Evolutionary conservation across 495 filamentous ascomycete species (phyloP).

Genomic region (Hyaloscypha hepaticicola): DNA sequence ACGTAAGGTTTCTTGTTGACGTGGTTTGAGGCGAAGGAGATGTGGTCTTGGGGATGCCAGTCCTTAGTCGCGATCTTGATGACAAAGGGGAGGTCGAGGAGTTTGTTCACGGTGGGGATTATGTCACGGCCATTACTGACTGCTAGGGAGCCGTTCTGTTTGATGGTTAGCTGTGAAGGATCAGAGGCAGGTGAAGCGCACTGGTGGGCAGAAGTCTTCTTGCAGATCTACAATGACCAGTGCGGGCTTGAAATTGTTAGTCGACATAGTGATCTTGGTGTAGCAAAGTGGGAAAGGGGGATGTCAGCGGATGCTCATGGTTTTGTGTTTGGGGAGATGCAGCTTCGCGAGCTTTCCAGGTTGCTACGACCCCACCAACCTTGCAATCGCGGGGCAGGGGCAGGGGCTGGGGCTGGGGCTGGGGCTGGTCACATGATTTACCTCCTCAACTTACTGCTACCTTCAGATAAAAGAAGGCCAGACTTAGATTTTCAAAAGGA

Average conservation of each 20-base stretch:
- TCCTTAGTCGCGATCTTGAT: constrained; percentile 83
- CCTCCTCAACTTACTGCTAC: neutral
- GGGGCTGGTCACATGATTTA: neutral
- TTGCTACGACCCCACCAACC: neutral
- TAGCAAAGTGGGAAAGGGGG: no score
- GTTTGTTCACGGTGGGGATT: constrained; percentile 67
- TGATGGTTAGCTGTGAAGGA: constrained; percentile 1
- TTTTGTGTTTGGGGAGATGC: neutral
- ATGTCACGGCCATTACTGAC: constrained; percentile 71
- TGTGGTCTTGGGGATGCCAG: constrained; percentile 80
- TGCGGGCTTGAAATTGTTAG: constrained; percentile 49
- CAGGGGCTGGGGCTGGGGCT: no score
- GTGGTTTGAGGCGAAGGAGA: constrained; percentile 89
- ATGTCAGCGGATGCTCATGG: neutral
- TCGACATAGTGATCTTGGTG: constrained; percentile 2
- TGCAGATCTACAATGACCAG: constrained; percentile 86
- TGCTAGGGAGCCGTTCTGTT: constrained; percentile 77
- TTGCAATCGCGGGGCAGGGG: neutral
- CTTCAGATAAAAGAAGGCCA: no score
- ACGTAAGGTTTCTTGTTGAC: constrained; percentile 63
- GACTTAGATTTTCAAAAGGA: no score
- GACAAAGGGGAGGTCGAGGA: constrained; percentile 71
- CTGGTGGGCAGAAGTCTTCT: constrained; percentile 94
- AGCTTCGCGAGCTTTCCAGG: neutral
- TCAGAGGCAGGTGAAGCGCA: constrained; percentile 40